Evolutionary conservation across 2,329 filamentous ascomycete genomes (phyloP).

Genomic region (Alternaria novae-zelandiae): DNA sequence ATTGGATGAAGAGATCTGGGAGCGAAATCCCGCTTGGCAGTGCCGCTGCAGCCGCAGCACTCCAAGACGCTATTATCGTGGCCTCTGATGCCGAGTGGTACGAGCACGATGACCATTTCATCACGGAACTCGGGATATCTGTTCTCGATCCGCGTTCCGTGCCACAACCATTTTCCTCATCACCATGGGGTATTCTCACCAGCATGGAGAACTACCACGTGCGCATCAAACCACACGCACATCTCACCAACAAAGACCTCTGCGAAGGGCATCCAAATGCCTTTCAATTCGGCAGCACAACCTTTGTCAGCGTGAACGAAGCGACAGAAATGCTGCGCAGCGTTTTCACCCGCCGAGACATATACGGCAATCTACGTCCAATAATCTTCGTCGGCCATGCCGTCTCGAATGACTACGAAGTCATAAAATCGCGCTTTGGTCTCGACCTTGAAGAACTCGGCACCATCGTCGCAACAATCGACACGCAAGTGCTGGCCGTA

Average conservation of each 20-base stretch:
- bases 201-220: conserved; percentile 14
- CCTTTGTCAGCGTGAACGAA: conserved; percentile 14
- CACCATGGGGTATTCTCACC: background rate
- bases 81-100: conserved; percentile 26
- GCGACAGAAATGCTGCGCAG: conserved; percentile 8
- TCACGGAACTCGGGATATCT: conserved; percentile 26
- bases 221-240: conserved; percentile 21
- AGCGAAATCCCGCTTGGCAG: background rate
- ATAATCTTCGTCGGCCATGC: conserved; percentile 33
- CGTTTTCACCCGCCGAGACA: conserved; percentile 2
- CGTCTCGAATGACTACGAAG: conserved; percentile 18
- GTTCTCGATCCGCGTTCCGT: conserved; percentile 9
- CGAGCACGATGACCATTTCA: conserved; percentile 9
- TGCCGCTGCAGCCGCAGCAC: background rate
- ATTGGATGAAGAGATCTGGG: background rate
- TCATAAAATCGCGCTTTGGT: conserved; percentile 20
- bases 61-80: conserved; percentile 19
- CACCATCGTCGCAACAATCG: conserved; percentile 21
- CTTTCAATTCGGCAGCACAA: conserved; percentile 24
- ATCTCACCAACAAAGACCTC: conserved; percentile 19
- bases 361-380: background rate
- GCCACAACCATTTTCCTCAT: background rate
- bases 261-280: conserved; percentile 15
- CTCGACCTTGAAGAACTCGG: conserved; percentile 19
- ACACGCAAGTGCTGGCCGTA: conserved; percentile 24